Evolutionary conservation across 2,329 filamentous ascomycete species (phyloP).

Genomic region (Xylariaceae sp.): DNA sequence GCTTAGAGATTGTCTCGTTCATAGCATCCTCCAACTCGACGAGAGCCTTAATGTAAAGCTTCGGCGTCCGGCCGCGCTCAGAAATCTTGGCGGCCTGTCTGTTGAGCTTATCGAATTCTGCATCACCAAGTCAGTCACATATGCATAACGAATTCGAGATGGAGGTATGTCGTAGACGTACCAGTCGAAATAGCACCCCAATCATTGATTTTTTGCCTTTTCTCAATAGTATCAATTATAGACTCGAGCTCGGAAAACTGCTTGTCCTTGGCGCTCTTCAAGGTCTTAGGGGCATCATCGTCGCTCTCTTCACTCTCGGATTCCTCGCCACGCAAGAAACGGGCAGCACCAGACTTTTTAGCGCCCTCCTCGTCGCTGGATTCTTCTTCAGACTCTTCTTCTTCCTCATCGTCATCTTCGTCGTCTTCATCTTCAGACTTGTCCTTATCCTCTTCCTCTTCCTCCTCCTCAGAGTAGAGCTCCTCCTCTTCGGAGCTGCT

Average conservation of each 20-base stretch:
- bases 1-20: constrained; percentile 91
- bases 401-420: constrained; percentile 55
- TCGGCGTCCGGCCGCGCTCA: constrained; percentile 78
- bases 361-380: constrained; percentile 66
- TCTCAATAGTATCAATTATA: constrained; percentile 89
- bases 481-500: constrained; percentile 96
- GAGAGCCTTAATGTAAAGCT: constrained; percentile 89
- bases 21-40: constrained; percentile 93
- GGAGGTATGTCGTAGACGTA: constrained; percentile 47
- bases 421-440: constrained; percentile 56
- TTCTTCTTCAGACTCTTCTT: constrained; percentile 54
- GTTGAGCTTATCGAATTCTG: constrained; percentile 95
- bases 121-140: constrained; percentile 1
- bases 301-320: constrained; percentile 85
- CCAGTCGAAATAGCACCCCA: constrained; percentile 91
- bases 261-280: constrained; percentile 99
- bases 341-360: constrained; percentile 70
- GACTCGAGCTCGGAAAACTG: constrained; percentile 89
- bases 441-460: constrained; percentile 58
- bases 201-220: constrained; percentile 96
- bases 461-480: constrained; percentile 81
- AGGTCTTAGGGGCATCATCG: constrained; percentile 80
- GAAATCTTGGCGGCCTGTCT: constrained; percentile 80
- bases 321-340: constrained; percentile 78
- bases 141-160: not conserved